Percentiles rank a stretch among this genome's conserved stretches.
These are phyloP conservation scores for Macroventuria anomochaeta DNA, from an alignment of 2,329 filamentous ascomycete species.

Conservation along the genomic window DNA sequence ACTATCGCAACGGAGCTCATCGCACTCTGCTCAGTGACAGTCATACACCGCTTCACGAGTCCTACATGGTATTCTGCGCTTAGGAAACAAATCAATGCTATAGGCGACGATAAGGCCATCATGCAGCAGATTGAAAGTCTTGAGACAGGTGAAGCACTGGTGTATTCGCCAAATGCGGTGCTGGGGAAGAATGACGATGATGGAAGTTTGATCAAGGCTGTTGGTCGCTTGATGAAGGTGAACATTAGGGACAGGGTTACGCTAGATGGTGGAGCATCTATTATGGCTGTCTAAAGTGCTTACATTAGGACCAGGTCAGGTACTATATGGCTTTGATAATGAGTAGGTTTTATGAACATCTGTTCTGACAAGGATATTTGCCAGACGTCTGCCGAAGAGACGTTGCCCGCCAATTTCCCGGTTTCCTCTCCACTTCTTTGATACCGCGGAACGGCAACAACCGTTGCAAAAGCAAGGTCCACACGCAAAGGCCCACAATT, in stretches of 20 bases:
- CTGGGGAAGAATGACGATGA: constrained; percentile 33
- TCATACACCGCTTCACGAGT: constrained; percentile 75
- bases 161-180: constrained; percentile 58
- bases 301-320: no score
- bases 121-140: constrained; percentile 58
- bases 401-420: neutral
- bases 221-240: constrained; percentile 24
- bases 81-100: constrained; percentile 53
- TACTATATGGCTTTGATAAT: no score
- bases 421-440: no score
- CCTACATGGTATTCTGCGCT: constrained; percentile 66
- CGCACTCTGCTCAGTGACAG: constrained; percentile 73
- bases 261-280: constrained; percentile 55
- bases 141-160: constrained; percentile 56
- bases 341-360: no score
- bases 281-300: constrained; percentile 63
- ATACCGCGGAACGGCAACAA: neutral
- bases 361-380: neutral
- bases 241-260: constrained; percentile 36
- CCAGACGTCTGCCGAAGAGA: neutral
- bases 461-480: no score
- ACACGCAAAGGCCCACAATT: neutral
- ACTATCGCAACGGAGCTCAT: constrained; percentile 72
- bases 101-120: constrained; percentile 31
- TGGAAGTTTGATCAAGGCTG: constrained; percentile 17